Evolutionary conservation across 306 rosid genomes (phyloP).

Genomic region (Styphnolobium japonicum): DNA sequence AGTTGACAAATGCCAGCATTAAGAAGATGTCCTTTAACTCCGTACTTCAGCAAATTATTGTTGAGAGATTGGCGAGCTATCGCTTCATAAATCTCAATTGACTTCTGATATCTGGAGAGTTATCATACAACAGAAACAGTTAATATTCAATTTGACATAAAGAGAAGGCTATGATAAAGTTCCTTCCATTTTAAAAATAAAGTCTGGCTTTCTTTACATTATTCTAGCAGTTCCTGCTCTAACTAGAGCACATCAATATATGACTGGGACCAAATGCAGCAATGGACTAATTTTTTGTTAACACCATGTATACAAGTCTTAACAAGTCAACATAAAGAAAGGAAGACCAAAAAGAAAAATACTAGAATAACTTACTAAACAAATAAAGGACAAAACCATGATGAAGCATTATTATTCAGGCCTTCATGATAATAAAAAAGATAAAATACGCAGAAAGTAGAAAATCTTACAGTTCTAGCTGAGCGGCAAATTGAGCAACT

Average conservation of each 20-base stretch:
- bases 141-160: not conserved
- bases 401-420: not conserved
- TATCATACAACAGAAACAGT: slow-evolving; percentile 5
- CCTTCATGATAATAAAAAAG: slow-evolving; percentile 1
- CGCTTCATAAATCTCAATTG: slow-evolving; percentile 83
- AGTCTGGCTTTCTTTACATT: not conserved
- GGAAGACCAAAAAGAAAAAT: slow-evolving; percentile 4
- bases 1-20: slow-evolving; percentile 98
- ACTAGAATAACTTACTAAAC: slow-evolving; percentile 4
- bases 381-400: not conserved
- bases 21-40: slow-evolving; percentile 96
- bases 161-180: not conserved
- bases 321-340: no score
- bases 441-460: slow-evolving; percentile 7
- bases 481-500: slow-evolving; percentile 93
- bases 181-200: slow-evolving; percentile 3
- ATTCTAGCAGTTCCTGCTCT: not conserved
- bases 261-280: not conserved
- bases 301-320: not conserved
- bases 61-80: slow-evolving; percentile 84
- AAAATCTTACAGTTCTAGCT: slow-evolving; percentile 76
- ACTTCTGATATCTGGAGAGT: slow-evolving; percentile 67
- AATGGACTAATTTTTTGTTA: not conserved
- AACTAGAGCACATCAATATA: slow-evolving; percentile 10
- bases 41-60: slow-evolving; percentile 87